Conservation (phyloP, 2,329 filamentous ascomycete genomes). For the Aspergillus awamori region DNA sequence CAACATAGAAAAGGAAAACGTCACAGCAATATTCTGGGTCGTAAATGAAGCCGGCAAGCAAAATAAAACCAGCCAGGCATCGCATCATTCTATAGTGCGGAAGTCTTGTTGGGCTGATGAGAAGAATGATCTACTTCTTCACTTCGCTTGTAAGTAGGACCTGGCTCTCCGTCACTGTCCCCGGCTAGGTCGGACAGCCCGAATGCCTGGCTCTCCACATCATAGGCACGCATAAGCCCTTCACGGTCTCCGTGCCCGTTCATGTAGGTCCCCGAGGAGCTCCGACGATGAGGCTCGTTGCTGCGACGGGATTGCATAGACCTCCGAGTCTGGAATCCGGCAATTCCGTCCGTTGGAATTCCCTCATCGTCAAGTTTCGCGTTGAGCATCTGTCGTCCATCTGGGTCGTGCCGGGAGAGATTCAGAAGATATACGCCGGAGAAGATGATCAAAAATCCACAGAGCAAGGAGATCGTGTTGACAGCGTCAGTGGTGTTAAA, state of each 20-base stretch:
- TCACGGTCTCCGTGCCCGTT: conserved; percentile 68
- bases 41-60: conserved; percentile 23
- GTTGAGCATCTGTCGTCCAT: conserved; percentile 69
- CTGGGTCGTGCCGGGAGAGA: conserved; percentile 87
- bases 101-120: conserved; percentile 36
- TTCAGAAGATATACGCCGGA: conserved; percentile 94
- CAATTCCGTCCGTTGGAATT: conserved; percentile 88
- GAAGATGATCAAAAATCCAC: conserved; percentile 93
- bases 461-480: conserved; percentile 88
- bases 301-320: conserved; percentile 91
- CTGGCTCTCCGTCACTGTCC: conserved; percentile 64
- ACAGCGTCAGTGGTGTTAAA: conserved; percentile 94
- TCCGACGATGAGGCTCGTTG: conserved; percentile 59
- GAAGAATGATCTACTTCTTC: conserved; percentile 30
- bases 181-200: conserved; percentile 78
- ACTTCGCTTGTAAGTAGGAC: conserved; percentile 37
- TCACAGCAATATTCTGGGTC: conserved; percentile 30
- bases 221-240: conserved; percentile 84
- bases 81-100: conserved; percentile 33
- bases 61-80: conserved; percentile 8
- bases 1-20: conserved; percentile 25
- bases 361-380: conserved; percentile 63
- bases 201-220: conserved; percentile 78
- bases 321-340: conserved; percentile 82
- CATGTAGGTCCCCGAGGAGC: conserved; percentile 63